Evolutionary conservation across 2,329 filamentous ascomycete genomes (phyloP), one percentile per base, ranked within the genome.

Genomic region (Hypoxylon sp.): DNA sequence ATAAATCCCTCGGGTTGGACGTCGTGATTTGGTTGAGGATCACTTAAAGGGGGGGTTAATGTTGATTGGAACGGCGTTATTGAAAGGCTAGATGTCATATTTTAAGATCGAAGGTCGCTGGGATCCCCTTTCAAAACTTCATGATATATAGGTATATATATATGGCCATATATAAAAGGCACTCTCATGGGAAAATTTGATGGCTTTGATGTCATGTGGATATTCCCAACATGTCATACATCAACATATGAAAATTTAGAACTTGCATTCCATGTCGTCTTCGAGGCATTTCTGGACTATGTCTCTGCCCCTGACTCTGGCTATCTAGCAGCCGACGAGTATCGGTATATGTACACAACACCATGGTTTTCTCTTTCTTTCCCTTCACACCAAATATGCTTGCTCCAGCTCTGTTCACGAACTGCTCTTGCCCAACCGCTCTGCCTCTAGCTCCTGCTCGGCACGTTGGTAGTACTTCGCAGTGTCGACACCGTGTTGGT

Each of bases 401-500:
- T 57, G 46, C 23, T 11, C 30, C 17, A 11, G 41, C 10, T 14
- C 5, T 10, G 10, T 51, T 66, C 28, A 65, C 41, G 45, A 59
- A 32, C 28, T 61, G 30, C 46, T 63, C 67, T 74, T 76, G 13
- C 60, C 71, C 67, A 78, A 74, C 65, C 83, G 84, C 85, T 97
- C 94, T 41, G 90, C 90, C 83, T 97, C 96, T 76, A 99, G 82
- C 81, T 99, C 96, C 80, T 91, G 86, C 86, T 99, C 96, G 6
- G 96, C 96, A 80, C 97, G 93, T 79, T 91, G 91, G 82, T 97
- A 99, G 84, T 99, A 99, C 85, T 99, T 99, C 72, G 95, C 94
- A 32, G 96, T 99, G 80, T 99, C 96, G 65, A 99, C 93, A 74
- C 96, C 96, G 80, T 99, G 96, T 87, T 97, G 84, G 79, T 89